phyloP scores from a whole-genome alignment of 1,284 basidiomycete species.

The Ceratobasidium sp. region DNA sequence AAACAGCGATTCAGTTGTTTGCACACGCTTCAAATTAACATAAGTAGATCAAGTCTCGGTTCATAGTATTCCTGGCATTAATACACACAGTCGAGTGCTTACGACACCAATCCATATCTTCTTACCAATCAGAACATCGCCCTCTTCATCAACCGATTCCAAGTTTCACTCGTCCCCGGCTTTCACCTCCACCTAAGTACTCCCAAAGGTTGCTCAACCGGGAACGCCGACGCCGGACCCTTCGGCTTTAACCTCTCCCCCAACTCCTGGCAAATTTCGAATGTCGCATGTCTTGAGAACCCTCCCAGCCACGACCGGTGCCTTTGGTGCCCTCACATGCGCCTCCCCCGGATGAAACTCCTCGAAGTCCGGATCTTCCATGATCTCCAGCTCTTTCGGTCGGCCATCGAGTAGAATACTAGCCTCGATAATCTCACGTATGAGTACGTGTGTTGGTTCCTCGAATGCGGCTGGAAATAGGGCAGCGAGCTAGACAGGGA shows the following conservation, averaged over 20 bases:
- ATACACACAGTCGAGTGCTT: slow-evolving; percentile 67
- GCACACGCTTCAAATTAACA: too few species aligned
- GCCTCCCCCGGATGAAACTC: slow-evolving; percentile 81
- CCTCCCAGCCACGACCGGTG: slow-evolving; percentile 70
- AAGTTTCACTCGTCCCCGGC: slow-evolving; percentile 92
- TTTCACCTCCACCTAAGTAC: slow-evolving; percentile 94
- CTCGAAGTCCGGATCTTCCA: slow-evolving; percentile 93
- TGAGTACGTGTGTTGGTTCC: slow-evolving; percentile 77
- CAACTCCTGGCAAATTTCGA: slow-evolving; percentile 85
- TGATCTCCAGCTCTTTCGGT: slow-evolving; percentile 88
- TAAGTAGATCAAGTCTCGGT: too few species aligned
- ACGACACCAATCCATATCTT: slow-evolving; percentile 81
- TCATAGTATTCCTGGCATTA: too few species aligned
- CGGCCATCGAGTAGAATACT: slow-evolving; percentile 92
- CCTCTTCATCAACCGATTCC: slow-evolving; percentile 89
- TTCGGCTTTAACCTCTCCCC: slow-evolving; percentile 86
- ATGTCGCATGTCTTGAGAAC: slow-evolving; percentile 95
- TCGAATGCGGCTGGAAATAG: slow-evolving; percentile 54
- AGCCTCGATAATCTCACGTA: slow-evolving; percentile 87
- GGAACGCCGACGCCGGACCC: slow-evolving; percentile 87
- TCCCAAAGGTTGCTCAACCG: slow-evolving; percentile 77
- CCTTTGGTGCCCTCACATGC: slow-evolving; percentile 79
- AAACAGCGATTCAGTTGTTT: too few species aligned
- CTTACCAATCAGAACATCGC: slow-evolving; percentile 84
- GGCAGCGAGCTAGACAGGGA: slow-evolving; percentile 81